These are phyloP conservation scores for Neofusicoccum laricinum DNA, from an alignment of 2,329 filamentous ascomycete species.

Conservation along the genomic window DNA sequence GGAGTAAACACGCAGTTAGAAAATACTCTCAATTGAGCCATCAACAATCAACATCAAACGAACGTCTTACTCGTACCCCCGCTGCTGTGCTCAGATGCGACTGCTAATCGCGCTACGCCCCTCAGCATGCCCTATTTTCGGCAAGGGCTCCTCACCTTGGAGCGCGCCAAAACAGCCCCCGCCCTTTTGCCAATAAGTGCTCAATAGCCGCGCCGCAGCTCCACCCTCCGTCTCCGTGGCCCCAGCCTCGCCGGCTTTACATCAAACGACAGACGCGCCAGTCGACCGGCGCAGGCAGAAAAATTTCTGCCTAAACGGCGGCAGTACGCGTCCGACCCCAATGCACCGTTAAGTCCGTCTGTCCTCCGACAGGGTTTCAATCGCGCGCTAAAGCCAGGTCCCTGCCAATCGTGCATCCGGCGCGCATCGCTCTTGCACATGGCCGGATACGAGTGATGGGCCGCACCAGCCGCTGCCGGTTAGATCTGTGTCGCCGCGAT, in stretches of 20 bases:
- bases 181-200: not conserved
- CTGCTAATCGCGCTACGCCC: not conserved
- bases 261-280: not conserved
- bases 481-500: not conserved
- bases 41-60: not conserved
- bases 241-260: not conserved
- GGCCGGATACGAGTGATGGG: not conserved
- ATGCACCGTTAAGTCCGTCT: not conserved
- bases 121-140: not conserved
- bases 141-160: not conserved
- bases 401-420: not conserved
- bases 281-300: not conserved
- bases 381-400: not conserved
- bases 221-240: not conserved
- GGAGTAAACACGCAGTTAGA: not conserved
- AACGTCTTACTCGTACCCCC: not conserved
- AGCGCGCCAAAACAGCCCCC: conserved; percentile 3
- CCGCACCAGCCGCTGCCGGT: not conserved
- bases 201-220: not conserved
- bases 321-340: not conserved
- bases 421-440: no score
- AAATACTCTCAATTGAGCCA: not conserved
- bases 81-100: not conserved
- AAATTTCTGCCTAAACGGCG: not conserved
- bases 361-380: not conserved